These are phyloP conservation scores for Endocalyx cinctus DNA, from an alignment of 2,329 filamentous ascomycete genomes.

Conservation along the genomic window DNA sequence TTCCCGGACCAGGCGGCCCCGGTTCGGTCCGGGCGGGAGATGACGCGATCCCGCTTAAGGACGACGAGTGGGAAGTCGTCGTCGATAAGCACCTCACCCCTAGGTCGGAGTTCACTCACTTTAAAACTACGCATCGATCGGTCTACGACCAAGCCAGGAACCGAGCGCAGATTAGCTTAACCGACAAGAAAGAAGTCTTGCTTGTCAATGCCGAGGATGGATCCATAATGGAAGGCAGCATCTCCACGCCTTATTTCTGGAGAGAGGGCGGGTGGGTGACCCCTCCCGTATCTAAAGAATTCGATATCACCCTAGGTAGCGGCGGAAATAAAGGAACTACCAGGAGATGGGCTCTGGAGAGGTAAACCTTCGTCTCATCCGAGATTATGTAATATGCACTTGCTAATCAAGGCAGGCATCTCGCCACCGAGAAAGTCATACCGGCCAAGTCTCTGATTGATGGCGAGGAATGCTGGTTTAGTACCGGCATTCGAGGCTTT, in stretches of 20 bases:
- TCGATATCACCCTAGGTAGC: constrained; percentile 39
- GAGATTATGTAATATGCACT: constrained; percentile 1
- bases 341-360: constrained; percentile 75
- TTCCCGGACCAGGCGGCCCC: constrained; percentile 41
- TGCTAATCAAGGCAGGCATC: constrained; percentile 31
- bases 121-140: constrained; percentile 75
- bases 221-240: constrained; percentile 79
- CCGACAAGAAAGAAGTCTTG: constrained; percentile 65
- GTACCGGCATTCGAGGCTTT: constrained; percentile 83
- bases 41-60: constrained; percentile 14
- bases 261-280: constrained; percentile 73
- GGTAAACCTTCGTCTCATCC: constrained; percentile 36
- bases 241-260: constrained; percentile 79
- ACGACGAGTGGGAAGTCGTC: constrained; percentile 37
- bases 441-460: constrained; percentile 55
- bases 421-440: constrained; percentile 64
- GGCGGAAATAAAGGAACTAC: constrained; percentile 83
- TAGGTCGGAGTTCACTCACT: constrained; percentile 65
- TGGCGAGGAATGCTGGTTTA: constrained; percentile 81
- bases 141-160: constrained; percentile 68
- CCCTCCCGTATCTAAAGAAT: constrained; percentile 54
- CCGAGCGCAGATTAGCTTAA: constrained; percentile 50
- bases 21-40: constrained; percentile 8
- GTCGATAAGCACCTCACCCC: constrained; percentile 38
- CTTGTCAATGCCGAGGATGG: constrained; percentile 57